Evolutionary conservation across 306 rosid genomes (phyloP).

Genomic region (cucumber (Cucumis sativus)): DNA sequence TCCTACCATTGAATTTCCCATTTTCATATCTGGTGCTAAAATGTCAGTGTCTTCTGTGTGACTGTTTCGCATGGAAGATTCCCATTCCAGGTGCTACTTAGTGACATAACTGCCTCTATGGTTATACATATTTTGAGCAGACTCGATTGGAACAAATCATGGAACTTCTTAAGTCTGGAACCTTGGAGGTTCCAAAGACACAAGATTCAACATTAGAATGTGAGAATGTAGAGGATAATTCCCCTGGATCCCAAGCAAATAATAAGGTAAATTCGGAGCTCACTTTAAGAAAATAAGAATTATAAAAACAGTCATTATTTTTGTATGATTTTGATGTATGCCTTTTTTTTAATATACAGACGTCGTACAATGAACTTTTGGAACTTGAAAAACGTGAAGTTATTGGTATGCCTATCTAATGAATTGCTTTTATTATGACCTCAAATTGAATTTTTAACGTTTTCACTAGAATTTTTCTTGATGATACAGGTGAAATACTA

Average conservation of each 20-base stretch:
- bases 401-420: constrained; percentile 39
- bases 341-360: constrained; percentile 15
- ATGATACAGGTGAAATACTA: constrained; percentile 63
- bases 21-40: constrained; percentile 22
- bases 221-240: constrained; percentile 22
- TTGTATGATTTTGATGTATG: constrained; percentile 3
- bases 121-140: constrained; percentile 54
- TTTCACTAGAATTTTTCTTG: constrained; percentile 7
- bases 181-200: constrained; percentile 21
- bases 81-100: constrained; percentile 35
- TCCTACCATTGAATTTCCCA: constrained; percentile 21
- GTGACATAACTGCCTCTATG: constrained; percentile 48
- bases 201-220: constrained; percentile 19
- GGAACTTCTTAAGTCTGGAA: constrained; percentile 43
- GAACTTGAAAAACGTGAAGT: constrained; percentile 74
- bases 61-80: constrained; percentile 29
- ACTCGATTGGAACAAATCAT: constrained; percentile 81
- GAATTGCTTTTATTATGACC: constrained; percentile 14
- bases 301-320: too few relatives aligned
- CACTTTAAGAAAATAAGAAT: not conserved
- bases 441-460: not conserved
- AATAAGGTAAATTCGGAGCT: constrained; percentile 33
- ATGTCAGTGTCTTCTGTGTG: constrained; percentile 25
- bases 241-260: constrained; percentile 20
- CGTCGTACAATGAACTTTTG: constrained; percentile 42